phyloP scores from a whole-genome alignment of 2,329 filamentous ascomycete species.

The Penicillium fuscoglaucum region DNA sequence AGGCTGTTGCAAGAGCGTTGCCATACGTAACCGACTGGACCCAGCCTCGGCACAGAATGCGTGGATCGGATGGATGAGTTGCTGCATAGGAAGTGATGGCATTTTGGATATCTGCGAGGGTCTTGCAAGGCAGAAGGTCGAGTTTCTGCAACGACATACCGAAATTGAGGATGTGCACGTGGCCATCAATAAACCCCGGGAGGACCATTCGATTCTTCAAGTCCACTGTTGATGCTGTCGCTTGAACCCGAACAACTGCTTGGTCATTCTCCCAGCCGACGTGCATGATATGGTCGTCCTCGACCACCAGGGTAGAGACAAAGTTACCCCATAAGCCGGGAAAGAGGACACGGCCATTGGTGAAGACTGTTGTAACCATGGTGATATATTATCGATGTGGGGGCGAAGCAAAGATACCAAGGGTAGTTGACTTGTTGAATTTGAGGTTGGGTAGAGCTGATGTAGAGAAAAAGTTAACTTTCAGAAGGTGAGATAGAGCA shows the following conservation, averaged over 20 bases:
- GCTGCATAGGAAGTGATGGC: slow-evolving; percentile 43
- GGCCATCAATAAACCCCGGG: slow-evolving; percentile 52
- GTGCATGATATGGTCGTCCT: slow-evolving; percentile 43
- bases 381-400: neutral
- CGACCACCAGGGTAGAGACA: slow-evolving; percentile 37
- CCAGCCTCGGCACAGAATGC: slow-evolving; percentile 52
- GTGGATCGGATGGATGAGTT: slow-evolving; percentile 38
- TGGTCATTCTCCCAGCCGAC: slow-evolving; percentile 38
- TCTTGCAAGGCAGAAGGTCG: slow-evolving; percentile 42
- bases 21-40: slow-evolving; percentile 50
- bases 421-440: neutral
- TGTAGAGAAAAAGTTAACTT: too few species aligned
- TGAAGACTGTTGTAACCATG: slow-evolving; percentile 21
- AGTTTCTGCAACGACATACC: slow-evolving; percentile 50
- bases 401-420: neutral
- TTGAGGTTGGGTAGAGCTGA: too few species aligned
- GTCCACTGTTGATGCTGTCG: slow-evolving; percentile 29
- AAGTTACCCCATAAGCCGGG: slow-evolving; percentile 5
- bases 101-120: slow-evolving; percentile 45
- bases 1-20: slow-evolving; percentile 43
- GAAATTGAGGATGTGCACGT: slow-evolving; percentile 51
- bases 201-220: slow-evolving; percentile 42
- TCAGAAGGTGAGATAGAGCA: too few species aligned
- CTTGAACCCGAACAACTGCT: slow-evolving; percentile 15
- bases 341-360: slow-evolving; percentile 30